phyloP scores from a whole-genome alignment of 805 yeast species.

The Ogataea polymorpha region DNA sequence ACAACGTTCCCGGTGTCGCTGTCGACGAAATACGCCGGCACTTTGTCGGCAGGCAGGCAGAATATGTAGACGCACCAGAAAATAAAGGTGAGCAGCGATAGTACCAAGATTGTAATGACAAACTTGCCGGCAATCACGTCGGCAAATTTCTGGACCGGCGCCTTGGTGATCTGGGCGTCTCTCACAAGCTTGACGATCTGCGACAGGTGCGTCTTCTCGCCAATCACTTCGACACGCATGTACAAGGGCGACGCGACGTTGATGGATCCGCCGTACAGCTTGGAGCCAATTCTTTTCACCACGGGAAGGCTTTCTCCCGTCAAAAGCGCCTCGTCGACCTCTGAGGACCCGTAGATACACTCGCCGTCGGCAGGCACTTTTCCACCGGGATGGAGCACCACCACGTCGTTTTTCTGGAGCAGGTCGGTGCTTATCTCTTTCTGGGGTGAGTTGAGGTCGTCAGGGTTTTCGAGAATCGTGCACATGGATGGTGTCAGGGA shows the following conservation, averaged over 20 bases:
- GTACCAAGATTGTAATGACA: constrained; percentile 67
- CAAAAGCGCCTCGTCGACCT: constrained; percentile 81
- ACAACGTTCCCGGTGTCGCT: constrained; percentile 17
- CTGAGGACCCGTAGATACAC: constrained; percentile 74
- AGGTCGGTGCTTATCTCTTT: constrained; percentile 67
- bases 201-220: constrained; percentile 80
- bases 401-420: constrained; percentile 73
- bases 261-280: constrained; percentile 85
- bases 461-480: constrained; percentile 49
- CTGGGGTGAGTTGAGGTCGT: constrained; percentile 28
- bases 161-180: constrained; percentile 83
- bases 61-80: constrained; percentile 50
- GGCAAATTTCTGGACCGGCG: constrained; percentile 88
- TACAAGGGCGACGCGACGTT: constrained; percentile 75
- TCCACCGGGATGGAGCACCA: constrained; percentile 79
- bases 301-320: constrained; percentile 91
- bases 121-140: constrained; percentile 82
- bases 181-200: constrained; percentile 84
- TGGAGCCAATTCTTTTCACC: constrained; percentile 54
- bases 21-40: constrained; percentile 30
- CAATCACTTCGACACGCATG: constrained; percentile 66
- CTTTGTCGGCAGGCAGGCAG: constrained; percentile 4
- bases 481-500: constrained; percentile 80
- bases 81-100: constrained; percentile 65
- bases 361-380: constrained; percentile 91